A percentile compares a stretch with the other conserved stretches of the same genome.
Evolutionary conservation across 495 filamentous ascomycete species (phyloP).

Genomic region (Haplographium delicatum): DNA sequence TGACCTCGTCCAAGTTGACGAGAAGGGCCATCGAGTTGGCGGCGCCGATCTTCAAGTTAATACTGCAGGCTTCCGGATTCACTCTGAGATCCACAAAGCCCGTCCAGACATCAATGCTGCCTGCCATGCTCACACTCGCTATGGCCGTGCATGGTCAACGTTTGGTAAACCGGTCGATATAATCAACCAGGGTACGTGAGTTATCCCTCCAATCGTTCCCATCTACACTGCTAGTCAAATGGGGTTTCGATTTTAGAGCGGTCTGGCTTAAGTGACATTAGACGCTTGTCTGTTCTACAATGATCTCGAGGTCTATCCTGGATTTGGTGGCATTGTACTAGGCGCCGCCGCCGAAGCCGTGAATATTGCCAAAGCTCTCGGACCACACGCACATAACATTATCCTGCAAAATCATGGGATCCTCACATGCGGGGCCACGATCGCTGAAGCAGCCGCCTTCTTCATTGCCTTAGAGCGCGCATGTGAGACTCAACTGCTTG

Average conservation of each 20-base stretch:
- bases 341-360: conserved; percentile 40
- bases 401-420: conserved; percentile 50
- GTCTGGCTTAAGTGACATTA: not conserved
- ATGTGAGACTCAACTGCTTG: conserved; percentile 42
- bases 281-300: conserved; percentile 39
- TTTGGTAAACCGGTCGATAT: conserved; percentile 49
- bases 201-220: not conserved
- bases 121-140: conserved; percentile 45
- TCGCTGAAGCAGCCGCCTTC: conserved; percentile 48
- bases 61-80: not conserved
- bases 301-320: conserved; percentile 42
- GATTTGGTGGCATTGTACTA: conserved; percentile 50
- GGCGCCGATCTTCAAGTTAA: conserved; percentile 31
- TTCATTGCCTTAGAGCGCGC: conserved; percentile 42
- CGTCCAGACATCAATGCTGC: conserved; percentile 21
- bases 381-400: conserved; percentile 25
- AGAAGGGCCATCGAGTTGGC: conserved; percentile 40
- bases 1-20: conserved; percentile 47
- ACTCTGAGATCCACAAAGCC: conserved; percentile 1
- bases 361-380: conserved; percentile 43
- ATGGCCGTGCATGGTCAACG: conserved; percentile 44
- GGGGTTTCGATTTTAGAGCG: too few species aligned
- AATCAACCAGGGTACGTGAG: conserved; percentile 45
- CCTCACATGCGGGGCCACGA: conserved; percentile 43
- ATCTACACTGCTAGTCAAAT: not conserved